Evolutionary conservation across 495 filamentous ascomycete genomes (phyloP), one percentile per base, ranked within the genome.

Genomic region (Hypoxylon crocopeplum): DNA sequence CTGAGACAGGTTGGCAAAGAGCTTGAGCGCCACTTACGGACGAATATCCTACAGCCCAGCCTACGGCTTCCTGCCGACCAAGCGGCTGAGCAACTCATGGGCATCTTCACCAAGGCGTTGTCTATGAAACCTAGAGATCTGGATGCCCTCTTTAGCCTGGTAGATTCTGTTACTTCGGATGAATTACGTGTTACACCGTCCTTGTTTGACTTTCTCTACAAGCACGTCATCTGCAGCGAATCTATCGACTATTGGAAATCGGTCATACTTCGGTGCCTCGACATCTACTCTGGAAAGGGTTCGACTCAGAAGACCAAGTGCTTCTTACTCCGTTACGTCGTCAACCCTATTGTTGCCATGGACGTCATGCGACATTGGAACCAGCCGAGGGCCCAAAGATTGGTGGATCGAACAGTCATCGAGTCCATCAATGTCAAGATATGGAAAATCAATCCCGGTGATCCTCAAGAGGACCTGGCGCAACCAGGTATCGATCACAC

Each of bases 291-390:
- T 21, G 84, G 86, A 19, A 88, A 86, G 46, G 83, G 77, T 38
- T 88, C 88, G 8, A 84, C 87, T 0, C 92, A 97, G 69, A 90
- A 88, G 77, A 89, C 88, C 32, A 98, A 98, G 71, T 93, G 91
- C 22, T 99, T 96, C 69, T 83, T 92, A 7, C 91, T 98, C 65
- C 90, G 88, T 58, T 84, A 96, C 62, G 79, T 99, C 19, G 90
- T 98, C 44, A 99, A 99, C 68, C 94, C 95, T 0, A 95, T 98
- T 34, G 84, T 99, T 39, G 93, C 94, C 2, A 97, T 95, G 92
- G 95, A 99, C 72, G 88, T 96, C 38, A 90, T 90, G 82, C 80
- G 85, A 13, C 79, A 84, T 48, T 85, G 84, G 78, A 76, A 78
- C 17, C 75, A 74, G 38, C 64, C 78, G 12, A 87, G 86, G 66